A percentile compares a stretch with the other conserved stretches of the same genome.
Conservation (phyloP, 2,329 filamentous ascomycete species). For the Dothiorella sarmentorum region DNA sequence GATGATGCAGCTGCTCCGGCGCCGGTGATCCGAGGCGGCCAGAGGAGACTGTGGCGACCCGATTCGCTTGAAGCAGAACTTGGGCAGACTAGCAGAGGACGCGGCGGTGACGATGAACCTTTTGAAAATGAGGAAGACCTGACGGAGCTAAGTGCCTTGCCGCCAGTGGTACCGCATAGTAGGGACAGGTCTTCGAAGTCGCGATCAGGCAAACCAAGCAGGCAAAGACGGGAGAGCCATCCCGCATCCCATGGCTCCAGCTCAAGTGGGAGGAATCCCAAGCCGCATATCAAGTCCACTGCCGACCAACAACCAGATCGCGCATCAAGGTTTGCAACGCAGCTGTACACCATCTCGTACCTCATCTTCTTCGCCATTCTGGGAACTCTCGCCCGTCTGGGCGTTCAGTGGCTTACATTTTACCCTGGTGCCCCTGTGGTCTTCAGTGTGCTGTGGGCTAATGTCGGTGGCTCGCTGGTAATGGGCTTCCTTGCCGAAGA, state of each 20-base stretch:
- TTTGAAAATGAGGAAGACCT: neutral
- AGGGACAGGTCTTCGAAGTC: slow-evolving; percentile 2
- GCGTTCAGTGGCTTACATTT: slow-evolving; percentile 72
- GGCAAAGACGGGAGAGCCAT: neutral
- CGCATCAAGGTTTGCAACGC: slow-evolving; percentile 33
- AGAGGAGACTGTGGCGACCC: slow-evolving; percentile 26
- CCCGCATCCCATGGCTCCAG: neutral
- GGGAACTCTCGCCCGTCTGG: slow-evolving; percentile 79
- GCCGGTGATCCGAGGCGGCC: slow-evolving; percentile 14
- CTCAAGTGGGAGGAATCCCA: neutral
- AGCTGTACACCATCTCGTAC: slow-evolving; percentile 68
- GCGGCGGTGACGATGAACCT: neutral
- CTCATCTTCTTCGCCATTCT: slow-evolving; percentile 81
- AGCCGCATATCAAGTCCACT: neutral
- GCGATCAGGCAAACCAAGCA: neutral
- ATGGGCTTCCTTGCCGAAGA: slow-evolving; percentile 88
- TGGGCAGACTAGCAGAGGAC: slow-evolving; percentile 19
- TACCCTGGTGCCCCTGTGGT: slow-evolving; percentile 74
- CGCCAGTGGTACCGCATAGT: slow-evolving; percentile 10
- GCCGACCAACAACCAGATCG: neutral
- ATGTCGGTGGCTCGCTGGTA: slow-evolving; percentile 74
- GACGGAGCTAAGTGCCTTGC: slow-evolving; percentile 12
- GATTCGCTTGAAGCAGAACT: slow-evolving; percentile 41
- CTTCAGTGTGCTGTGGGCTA: slow-evolving; percentile 80
- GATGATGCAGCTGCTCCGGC: slow-evolving; percentile 18